Base-by-base conservation (phyloP, 2,329 filamentous ascomycete genomes). In the Fonsecaea pedrosoi region DNA sequence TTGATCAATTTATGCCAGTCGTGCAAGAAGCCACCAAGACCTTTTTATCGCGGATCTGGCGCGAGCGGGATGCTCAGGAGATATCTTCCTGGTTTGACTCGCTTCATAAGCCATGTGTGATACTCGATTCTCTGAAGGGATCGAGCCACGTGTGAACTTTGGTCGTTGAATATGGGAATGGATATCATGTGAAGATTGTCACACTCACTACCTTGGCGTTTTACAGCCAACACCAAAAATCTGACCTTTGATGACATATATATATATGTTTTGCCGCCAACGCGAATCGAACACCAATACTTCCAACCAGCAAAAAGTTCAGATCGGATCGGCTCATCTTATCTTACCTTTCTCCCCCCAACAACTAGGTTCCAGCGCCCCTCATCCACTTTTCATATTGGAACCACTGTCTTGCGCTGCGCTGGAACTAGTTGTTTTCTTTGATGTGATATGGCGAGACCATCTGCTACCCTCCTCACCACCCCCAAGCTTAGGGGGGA, bases 11-110 rank as follows among this genome's bases (percentile, higher is more conserved):
- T 35, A 63, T 37, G 38, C 65, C 60, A 3, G 60, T 60, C 45
- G 60, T 67, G 25, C 65, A 67, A 32, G 48, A 57, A 30, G 65
- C 38, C 4, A 60, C 65, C 42, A 67, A 57, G 48, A 53, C 32
- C 3, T 67, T 67, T 59, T 53, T 67, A 45, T 60, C 35, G 40
- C 54, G 56, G n/a, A 42, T 67, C 42, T 67, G 65, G 65, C 45
- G 37, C 13, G 60, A 64, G 42, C 54, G 65, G 45, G 65, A 67
- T 50, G 25, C 25, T 34, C 21, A 56, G 34, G 30, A 32, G 25
- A 63, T 34, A 50, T 25, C 4, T 38, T 60, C 60, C 15, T 67
- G 65, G 65, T 67, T 67, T 42, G 65, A 67, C 30, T 63, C 65
- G 18, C n/a, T 59, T 12, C 38, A 56, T 40, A 67, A 67, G 50